Evolutionary conservation across 2,329 filamentous ascomycete species (phyloP), one percentile per base, ranked within the genome.

Genomic region (Trichoderma hamatum): DNA sequence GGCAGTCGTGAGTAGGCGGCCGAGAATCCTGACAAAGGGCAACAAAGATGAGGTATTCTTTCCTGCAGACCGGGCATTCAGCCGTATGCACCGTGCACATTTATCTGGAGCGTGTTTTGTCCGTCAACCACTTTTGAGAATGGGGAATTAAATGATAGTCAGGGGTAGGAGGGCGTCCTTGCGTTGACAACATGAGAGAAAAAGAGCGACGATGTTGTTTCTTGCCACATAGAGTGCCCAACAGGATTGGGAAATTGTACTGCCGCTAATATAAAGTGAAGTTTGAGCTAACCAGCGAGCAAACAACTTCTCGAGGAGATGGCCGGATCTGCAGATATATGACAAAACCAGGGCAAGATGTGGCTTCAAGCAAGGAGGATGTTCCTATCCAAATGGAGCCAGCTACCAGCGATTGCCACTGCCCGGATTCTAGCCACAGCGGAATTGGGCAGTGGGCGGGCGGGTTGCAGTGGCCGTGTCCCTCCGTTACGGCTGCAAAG

Each of bases 11-110:
- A 66, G 83, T 73, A 32, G 85, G 84, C 49, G 84, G 84, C 72
- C 83, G 84, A 71, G 83, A 85, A 60, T 81, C 74, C 72, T 79
- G 79, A 74, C 86, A 89, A 73, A 88, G 87, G 73, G 83, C 81
- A 79, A 88, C 83, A 80, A 84, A 88, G 75, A 87, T 77, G 74
- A 88, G 81, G 77, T 88, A 88, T 73, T 82, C 80, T 79, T 86
- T 88, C 81, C 85, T 82, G 82, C 86, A 88, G 75, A 85, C 86
- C 81, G 83, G 84, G 82, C 86, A 88, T 77, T 82, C 79, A 75
- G 84, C 83, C 73, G 80, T 83, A 79, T 87, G 79, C 84, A 86
- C 85, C 77, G 79, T 83, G 82, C 86, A 88, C 86, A 88, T 88
- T 83, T 86, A 87, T 77, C 75, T 74, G 75, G 73, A 81, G 60